Conservation (phyloP, 1,284 basidiomycete genomes). For the Prillingera fragicola region DNA sequence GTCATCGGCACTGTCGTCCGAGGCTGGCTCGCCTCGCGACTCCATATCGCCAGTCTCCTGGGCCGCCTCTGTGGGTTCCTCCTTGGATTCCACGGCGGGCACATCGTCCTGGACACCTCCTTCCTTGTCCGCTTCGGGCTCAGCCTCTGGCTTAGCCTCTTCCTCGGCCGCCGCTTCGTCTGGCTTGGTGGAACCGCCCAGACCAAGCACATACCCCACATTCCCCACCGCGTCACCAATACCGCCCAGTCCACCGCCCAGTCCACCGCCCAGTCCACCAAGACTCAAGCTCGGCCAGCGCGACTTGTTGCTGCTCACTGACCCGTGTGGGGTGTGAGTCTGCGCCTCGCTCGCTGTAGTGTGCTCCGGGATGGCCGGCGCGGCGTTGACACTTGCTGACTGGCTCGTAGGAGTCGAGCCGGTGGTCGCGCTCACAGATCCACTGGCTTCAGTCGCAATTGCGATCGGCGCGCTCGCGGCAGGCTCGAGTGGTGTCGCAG, state of each 20-base stretch:
- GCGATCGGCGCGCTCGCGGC: no score
- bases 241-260: constrained; percentile 20
- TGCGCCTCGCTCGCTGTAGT: no score
- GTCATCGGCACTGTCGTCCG: no score
- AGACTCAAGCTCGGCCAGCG: constrained; percentile 20
- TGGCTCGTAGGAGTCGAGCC: no score
- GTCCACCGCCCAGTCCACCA: constrained; percentile 8
- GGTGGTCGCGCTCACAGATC: no score
- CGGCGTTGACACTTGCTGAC: no score
- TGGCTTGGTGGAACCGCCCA: constrained; percentile 10
- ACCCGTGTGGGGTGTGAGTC: no score
- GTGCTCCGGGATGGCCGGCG: no score
- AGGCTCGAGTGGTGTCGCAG: no score
- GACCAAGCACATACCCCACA: constrained; percentile 30
- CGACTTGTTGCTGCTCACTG: constrained; percentile 12
- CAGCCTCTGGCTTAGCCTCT: neutral
- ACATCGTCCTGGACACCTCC: neutral
- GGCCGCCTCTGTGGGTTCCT: neutral
- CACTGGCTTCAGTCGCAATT: no score
- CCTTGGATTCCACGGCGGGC: neutral
- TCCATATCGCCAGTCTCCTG: neutral
- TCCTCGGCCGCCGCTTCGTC: neutral
- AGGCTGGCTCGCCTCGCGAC: no score
- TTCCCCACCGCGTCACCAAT: constrained; percentile 30
- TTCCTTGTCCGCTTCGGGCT: neutral